Evolutionary conservation across 2,329 filamentous ascomycete species (phyloP).

Genomic region (Fusarium sp.): DNA sequence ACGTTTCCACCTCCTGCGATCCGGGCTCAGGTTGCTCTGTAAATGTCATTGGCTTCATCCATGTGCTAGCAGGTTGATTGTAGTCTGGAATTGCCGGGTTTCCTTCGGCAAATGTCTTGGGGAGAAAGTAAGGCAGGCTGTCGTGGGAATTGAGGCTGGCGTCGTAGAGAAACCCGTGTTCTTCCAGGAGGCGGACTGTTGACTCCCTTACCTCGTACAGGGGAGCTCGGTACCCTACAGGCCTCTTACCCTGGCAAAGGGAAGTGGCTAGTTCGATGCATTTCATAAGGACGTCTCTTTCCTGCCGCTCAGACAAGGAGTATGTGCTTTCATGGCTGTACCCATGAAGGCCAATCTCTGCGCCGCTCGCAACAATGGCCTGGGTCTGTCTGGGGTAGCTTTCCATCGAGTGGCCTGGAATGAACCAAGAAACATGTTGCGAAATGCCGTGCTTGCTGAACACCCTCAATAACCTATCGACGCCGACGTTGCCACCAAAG

Average conservation of each 20-base stretch:
- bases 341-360: background rate
- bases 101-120: background rate
- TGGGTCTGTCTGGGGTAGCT: background rate
- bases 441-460: background rate
- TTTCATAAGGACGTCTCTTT: background rate
- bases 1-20: accelerated
- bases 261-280: background rate
- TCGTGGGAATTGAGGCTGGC: background rate
- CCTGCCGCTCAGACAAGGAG: background rate
- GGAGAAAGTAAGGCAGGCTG: background rate
- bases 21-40: background rate
- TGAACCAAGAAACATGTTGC: background rate
- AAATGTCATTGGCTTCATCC: background rate
- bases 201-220: background rate
- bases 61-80: background rate
- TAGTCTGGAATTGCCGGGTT: background rate
- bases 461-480: accelerated
- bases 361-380: background rate
- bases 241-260: accelerated
- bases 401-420: background rate
- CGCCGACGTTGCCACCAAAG: background rate
- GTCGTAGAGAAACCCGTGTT: background rate
- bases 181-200: accelerated
- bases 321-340: background rate
- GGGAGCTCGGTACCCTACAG: background rate